Evolutionary conservation across 306 rosid species (phyloP).

Genomic region (Dryas alaskensis): DNA sequence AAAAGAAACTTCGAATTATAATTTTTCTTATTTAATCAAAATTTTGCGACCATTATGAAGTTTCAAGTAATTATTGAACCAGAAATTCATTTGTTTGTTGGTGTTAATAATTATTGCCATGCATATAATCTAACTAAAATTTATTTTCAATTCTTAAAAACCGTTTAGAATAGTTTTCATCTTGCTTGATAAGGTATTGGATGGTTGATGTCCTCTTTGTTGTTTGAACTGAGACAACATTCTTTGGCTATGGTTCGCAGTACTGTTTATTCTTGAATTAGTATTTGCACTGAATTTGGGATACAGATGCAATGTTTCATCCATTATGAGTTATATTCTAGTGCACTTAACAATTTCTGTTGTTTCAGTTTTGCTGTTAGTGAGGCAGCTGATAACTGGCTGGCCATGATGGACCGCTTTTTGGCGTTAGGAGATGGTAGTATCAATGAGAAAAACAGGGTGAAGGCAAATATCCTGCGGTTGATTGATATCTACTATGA

Average conservation of each 20-base stretch:
- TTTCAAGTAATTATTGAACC: constrained; percentile 13
- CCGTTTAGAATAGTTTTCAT: background rate
- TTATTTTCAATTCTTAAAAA: background rate
- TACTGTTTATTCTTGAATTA: background rate
- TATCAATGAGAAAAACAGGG: constrained; percentile 26
- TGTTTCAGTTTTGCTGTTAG: constrained; percentile 44
- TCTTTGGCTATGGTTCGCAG: background rate
- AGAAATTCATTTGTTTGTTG: background rate
- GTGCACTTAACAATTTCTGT: constrained; percentile 15
- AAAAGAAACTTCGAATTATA: background rate
- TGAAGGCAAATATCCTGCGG: constrained; percentile 43
- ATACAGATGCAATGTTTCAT: background rate
- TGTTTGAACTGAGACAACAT: background rate
- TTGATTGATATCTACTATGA: constrained; percentile 60
- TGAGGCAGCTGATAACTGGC: constrained; percentile 66
- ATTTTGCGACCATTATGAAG: background rate
- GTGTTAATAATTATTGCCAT: background rate
- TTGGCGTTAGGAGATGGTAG: constrained; percentile 35
- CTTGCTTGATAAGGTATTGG: background rate
- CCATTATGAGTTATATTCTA: background rate
- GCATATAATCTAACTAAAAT: background rate
- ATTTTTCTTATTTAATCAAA: background rate
- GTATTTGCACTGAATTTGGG: background rate
- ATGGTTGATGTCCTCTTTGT: constrained; percentile 1
- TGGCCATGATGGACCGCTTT: constrained; percentile 63